Percentiles rank a stretch among this genome's conserved stretches.
Evolutionary conservation across 2,329 filamentous ascomycete species (phyloP).

Genomic region (Dactylellina sp.): DNA sequence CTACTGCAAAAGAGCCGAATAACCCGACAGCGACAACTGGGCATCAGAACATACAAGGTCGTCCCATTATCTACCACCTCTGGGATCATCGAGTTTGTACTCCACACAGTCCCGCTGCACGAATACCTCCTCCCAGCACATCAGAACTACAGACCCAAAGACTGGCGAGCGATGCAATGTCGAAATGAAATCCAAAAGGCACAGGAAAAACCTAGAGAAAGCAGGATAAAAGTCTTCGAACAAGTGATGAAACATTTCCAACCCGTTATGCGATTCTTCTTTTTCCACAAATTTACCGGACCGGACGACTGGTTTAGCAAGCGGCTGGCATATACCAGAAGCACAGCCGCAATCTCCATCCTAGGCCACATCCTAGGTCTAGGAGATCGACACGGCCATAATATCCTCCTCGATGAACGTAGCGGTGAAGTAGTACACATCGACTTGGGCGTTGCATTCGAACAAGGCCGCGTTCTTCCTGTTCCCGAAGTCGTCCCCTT

Average conservation of each 20-base stretch:
- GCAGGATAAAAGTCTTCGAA: constrained; percentile 79
- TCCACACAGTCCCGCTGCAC: constrained; percentile 89
- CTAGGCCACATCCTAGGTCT: constrained; percentile 92
- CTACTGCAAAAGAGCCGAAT: constrained; percentile 85
- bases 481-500: constrained; percentile 97
- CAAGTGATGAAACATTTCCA: constrained; percentile 84
- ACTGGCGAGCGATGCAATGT: constrained; percentile 80
- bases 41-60: constrained; percentile 96
- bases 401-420: constrained; percentile 89
- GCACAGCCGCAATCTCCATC: constrained; percentile 94
- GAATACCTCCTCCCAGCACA: constrained; percentile 94
- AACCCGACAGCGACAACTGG: constrained; percentile 87
- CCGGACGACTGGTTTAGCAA: constrained; percentile 96
- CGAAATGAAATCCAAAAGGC: constrained; percentile 82
- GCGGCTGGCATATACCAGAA: constrained; percentile 89
- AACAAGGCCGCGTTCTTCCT: constrained; percentile 89
- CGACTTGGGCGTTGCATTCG: constrained; percentile 95
- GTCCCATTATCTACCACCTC: constrained; percentile 85
- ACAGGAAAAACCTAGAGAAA: constrained; percentile 76
- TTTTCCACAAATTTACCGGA: constrained; percentile 92
- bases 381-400: constrained; percentile 94
- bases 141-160: constrained; percentile 83
- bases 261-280: constrained; percentile 95
- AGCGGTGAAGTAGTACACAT: constrained; percentile 97
- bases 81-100: constrained; percentile 96